Evolutionary conservation across 768 basidiomycete genomes (phyloP).

Genomic region (Macrolepiota dolichaula): DNA sequence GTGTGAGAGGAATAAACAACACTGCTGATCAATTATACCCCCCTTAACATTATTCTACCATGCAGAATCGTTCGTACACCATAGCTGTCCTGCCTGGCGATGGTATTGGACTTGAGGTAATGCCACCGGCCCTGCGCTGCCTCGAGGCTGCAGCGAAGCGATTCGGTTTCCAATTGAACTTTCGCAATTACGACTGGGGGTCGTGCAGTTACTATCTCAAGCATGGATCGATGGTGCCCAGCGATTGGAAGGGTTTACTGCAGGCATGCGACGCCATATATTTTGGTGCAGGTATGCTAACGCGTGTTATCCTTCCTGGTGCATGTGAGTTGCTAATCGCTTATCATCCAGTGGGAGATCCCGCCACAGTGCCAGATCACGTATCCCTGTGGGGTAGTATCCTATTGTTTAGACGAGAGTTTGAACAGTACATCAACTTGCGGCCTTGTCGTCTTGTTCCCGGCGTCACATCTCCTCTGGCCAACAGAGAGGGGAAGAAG

Average conservation of each 20-base stretch:
- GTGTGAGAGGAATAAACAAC: background rate
- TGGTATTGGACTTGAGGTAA: slow-evolving; percentile 52
- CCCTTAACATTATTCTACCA: slow-evolving; percentile 5
- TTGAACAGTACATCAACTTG: slow-evolving; percentile 49
- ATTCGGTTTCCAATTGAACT: slow-evolving; percentile 43
- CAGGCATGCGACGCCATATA: slow-evolving; percentile 43
- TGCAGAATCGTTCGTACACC: slow-evolving; percentile 26
- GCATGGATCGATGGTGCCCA: slow-evolving; percentile 45
- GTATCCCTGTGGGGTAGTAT: slow-evolving; percentile 53
- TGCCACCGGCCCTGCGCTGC: slow-evolving; percentile 43
- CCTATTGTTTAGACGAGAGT: slow-evolving; percentile 47
- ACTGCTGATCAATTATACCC: background rate
- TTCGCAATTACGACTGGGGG: slow-evolving; percentile 44
- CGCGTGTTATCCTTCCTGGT: slow-evolving; percentile 12
- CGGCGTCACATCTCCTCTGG: slow-evolving; percentile 44
- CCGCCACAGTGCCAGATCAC: slow-evolving; percentile 49
- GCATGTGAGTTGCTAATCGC: too few species aligned
- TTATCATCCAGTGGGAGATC: slow-evolving; percentile 36
- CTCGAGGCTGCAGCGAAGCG: slow-evolving; percentile 39
- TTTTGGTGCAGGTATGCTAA: slow-evolving; percentile 42
- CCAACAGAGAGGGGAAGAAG: slow-evolving; percentile 34
- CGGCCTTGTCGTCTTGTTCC: slow-evolving; percentile 47
- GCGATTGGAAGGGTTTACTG: slow-evolving; percentile 35
- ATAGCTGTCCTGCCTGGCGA: slow-evolving; percentile 52
- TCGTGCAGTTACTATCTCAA: slow-evolving; percentile 43